phyloP scores from a whole-genome alignment of 192 early-diverging fungal genomes.

The Umbelopsis isabellina region DNA sequence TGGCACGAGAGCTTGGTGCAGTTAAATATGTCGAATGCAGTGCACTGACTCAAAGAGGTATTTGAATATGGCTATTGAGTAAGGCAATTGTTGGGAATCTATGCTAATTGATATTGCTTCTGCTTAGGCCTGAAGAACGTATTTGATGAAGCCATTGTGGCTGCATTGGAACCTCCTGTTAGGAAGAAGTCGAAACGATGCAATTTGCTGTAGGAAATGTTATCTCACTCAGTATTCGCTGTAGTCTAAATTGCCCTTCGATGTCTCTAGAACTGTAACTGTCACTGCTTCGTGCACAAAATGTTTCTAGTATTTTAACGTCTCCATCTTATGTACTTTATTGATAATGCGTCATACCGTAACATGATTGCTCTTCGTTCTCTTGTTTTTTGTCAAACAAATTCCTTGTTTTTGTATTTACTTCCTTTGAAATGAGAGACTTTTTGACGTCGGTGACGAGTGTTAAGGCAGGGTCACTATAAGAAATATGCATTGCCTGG shows the following conservation, averaged over 20 bases:
- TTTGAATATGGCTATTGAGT: not conserved
- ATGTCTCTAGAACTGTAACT: conserved; percentile 19
- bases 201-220: conserved; percentile 64
- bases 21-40: conserved; percentile 95
- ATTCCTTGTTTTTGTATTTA: conserved; percentile 1
- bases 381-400: conserved; percentile 16
- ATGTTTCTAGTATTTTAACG: conserved; percentile 22
- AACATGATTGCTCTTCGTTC: conserved; percentile 26
- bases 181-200: conserved; percentile 83
- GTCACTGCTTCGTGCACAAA: conserved; percentile 17
- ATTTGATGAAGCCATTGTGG: conserved; percentile 95
- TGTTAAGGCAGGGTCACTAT: conserved; percentile 2
- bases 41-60: conserved; percentile 80
- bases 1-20: conserved; percentile 82
- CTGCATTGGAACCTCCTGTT: conserved; percentile 89
- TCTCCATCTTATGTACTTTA: conserved; percentile 25
- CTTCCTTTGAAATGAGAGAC: not conserved
- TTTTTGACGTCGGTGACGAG: not conserved
- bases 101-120: not conserved
- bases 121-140: conserved; percentile 85
- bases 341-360: conserved; percentile 25
- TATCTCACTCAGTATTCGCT: not conserved
- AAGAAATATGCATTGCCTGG: conserved; percentile 42
- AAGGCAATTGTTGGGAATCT: not conserved
- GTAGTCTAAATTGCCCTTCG: conserved; percentile 5